Evolutionary conservation across 1,284 basidiomycete species (phyloP).

Genomic region (Termitomyces sp.): DNA sequence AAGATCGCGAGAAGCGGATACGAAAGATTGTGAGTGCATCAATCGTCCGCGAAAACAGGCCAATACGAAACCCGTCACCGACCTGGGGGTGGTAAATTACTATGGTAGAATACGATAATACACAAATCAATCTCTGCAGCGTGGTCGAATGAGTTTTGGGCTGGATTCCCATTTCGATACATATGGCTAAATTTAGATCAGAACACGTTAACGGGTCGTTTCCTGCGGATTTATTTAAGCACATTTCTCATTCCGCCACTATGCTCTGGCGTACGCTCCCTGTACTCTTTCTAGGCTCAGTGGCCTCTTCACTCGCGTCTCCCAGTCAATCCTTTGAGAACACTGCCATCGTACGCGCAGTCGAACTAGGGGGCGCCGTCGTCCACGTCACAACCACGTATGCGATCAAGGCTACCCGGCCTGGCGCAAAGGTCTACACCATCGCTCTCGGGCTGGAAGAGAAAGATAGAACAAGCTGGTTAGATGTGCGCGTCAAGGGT

Average conservation of each 20-base stretch:
- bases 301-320: conserved; percentile 26
- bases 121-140: conserved; percentile 1
- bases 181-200: conserved; percentile 34
- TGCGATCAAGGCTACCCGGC: conserved; percentile 69
- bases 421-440: conserved; percentile 61
- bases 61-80: conserved; percentile 69
- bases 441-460: conserved; percentile 66
- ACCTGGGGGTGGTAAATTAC: conserved; percentile 77
- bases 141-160: neutral
- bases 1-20: conserved; percentile 63
- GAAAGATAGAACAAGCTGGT: conserved; percentile 66
- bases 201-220: conserved; percentile 15
- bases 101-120: conserved; percentile 5
- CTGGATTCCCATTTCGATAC: conserved; percentile 3
- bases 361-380: conserved; percentile 84
- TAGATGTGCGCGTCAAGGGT: conserved; percentile 76
- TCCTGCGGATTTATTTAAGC: conserved; percentile 2
- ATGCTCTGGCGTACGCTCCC: conserved; percentile 38
- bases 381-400: conserved; percentile 86
- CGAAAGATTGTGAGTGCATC: conserved; percentile 77
- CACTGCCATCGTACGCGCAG: conserved; percentile 77
- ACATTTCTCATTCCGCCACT: conserved; percentile 28
- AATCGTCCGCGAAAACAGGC: conserved; percentile 71
- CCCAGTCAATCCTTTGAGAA: conserved; percentile 66
- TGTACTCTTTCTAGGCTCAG: conserved; percentile 31